Evolutionary conservation across 345 rosid genomes (phyloP), one percentile per base, ranked within the genome.

Genomic region (Arabidopsis arenosa): DNA sequence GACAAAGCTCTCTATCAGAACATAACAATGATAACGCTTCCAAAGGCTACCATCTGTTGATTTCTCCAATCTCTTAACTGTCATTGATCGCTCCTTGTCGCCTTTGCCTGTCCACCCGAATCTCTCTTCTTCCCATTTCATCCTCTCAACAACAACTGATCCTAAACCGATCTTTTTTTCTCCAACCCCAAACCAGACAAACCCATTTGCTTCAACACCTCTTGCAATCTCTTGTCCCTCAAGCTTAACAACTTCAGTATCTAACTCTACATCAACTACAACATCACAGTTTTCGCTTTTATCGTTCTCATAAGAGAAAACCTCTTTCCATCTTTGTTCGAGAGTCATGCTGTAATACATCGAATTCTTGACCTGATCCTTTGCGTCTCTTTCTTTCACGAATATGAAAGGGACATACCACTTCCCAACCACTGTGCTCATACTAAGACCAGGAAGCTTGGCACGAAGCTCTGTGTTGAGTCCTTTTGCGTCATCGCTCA

Each of bases 391-490:
- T 28, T 90, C 96, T 48, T 65, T 86, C 14, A 88, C 64, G 13
- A 86, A 88, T 68, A 90, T 66, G 73, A 85, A 90, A 5, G 93
- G 93, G 21, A 84, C 85, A 14, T 85, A 90, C 96, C 93, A 90
- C 67, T 73, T 85, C 48, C 90, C 93, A 7, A 88, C 85, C 17
- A 72, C 68, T 23, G 56, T 40, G 18, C 60, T 13, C 37, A 14
- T 37, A 71, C 67, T 52, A 49, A 72, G 40, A 49, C 49, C 55
- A 0, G 91, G 90, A 64, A 88, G 90, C 68, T 68, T 37, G 1
- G 78, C 14, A 6, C 89, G 83, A 51, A 63, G 84, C 15, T 76
- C 1, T 4, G 9, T 17, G 69, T 86, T 80, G 0, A 88, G 75
- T 5, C 93, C 93, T 48, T 75, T 66, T 9, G 91, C 96, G 12